Evolutionary conservation across 164 flowering plant species (phyloP).

Genomic region (Kalanchoe fedtschenkoi): DNA sequence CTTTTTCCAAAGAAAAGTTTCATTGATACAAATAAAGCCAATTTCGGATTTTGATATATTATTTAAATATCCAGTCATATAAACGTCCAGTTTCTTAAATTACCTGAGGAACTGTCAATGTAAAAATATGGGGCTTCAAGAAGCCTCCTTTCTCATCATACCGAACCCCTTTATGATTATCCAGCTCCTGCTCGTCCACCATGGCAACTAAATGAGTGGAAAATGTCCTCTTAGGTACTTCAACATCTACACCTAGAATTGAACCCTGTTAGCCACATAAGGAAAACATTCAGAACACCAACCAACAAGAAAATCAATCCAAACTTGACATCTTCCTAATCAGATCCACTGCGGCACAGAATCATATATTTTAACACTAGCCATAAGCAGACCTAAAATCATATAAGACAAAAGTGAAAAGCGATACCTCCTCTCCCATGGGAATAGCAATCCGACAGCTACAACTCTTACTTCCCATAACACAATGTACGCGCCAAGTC

Average conservation of each 20-base stretch:
- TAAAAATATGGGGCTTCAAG: slow-evolving; percentile 56
- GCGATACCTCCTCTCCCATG: slow-evolving; percentile 65
- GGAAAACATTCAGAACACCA: slow-evolving; percentile 31
- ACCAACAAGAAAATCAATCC: slow-evolving; percentile 6
- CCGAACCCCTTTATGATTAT: slow-evolving; percentile 14
- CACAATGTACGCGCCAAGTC: slow-evolving; percentile 87
- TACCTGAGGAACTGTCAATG: slow-evolving; percentile 66
- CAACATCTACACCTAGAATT: slow-evolving; percentile 90
- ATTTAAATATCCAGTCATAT: neutral
- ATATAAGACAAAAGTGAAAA: neutral
- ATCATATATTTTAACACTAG: neutral
- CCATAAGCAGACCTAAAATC: neutral
- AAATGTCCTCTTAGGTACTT: slow-evolving; percentile 39
- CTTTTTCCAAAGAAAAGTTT: slow-evolving; percentile 23
- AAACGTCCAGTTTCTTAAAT: neutral
- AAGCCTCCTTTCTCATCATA: slow-evolving; percentile 41
- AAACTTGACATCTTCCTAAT: slow-evolving; percentile 2
- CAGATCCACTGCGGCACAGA: neutral
- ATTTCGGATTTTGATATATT: neutral
- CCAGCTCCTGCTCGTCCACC: slow-evolving; percentile 30
- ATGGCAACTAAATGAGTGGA: slow-evolving; percentile 29
- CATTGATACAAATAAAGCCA: neutral
- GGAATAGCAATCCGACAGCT: slow-evolving; percentile 74
- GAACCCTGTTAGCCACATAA: slow-evolving; percentile 98
- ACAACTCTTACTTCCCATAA: slow-evolving; percentile 59